A percentile compares a stretch with the other conserved stretches of the same genome.
Conservation (phyloP, 2,329 filamentous ascomycete genomes). For the Coniochaeta hoffmannii region DNA sequence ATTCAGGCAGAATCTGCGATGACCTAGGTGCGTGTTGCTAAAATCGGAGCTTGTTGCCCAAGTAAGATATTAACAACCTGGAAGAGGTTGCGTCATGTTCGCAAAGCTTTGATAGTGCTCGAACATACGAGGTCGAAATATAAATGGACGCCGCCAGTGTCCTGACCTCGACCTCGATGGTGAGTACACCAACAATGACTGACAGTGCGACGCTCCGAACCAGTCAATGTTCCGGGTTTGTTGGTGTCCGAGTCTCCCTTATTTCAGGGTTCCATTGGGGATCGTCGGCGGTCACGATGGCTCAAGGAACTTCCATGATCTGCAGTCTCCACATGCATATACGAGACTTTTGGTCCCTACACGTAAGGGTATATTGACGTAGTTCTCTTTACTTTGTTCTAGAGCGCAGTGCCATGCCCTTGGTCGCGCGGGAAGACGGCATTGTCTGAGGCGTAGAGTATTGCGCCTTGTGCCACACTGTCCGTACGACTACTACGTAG, state of each 20-base stretch:
- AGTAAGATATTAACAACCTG: too few species aligned
- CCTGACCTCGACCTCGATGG: too few species aligned
- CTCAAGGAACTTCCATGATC: background rate
- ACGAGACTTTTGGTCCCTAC: background rate
- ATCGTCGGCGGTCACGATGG: background rate
- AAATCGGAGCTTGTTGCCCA: too few species aligned
- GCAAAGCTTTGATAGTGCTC: background rate
- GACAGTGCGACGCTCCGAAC: background rate
- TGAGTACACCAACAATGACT: background rate
- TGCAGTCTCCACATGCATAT: conserved; percentile 1
- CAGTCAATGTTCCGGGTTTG: background rate
- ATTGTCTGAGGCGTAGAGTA: too few species aligned
- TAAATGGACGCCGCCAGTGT: too few species aligned
- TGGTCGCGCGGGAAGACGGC: background rate
- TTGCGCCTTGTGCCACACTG: too few species aligned
- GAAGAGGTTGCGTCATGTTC: background rate
- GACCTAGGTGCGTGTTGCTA: too few species aligned
- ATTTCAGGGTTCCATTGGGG: background rate
- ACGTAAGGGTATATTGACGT: background rate
- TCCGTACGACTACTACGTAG: too few species aligned
- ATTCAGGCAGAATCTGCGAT: too few species aligned
- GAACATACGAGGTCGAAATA: background rate
- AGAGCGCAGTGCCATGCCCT: background rate
- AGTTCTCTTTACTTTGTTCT: background rate
- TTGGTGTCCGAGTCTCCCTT: background rate